Conservation (phyloP, 2,329 filamentous ascomycete species). For the Phaeosphaeriaceae sp. region DNA sequence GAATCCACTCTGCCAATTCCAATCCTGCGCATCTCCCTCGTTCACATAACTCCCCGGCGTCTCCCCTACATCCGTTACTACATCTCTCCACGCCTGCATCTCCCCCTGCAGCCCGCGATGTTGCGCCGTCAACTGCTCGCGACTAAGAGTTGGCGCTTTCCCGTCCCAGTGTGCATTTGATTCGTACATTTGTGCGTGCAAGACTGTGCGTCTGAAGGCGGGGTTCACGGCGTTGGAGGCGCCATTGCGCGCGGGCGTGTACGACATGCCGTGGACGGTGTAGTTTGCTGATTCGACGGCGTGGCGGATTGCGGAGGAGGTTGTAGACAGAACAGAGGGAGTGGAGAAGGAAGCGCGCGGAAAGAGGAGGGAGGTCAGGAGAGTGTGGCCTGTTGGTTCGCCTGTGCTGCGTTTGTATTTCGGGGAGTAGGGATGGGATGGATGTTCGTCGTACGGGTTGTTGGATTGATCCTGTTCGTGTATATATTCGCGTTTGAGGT, state of each 20-base stretch:
- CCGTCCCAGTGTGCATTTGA: slow-evolving; percentile 27
- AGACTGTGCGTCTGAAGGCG: slow-evolving; percentile 27
- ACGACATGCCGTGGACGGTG: slow-evolving; percentile 36
- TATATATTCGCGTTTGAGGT: slow-evolving; percentile 7
- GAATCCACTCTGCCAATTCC: slow-evolving; percentile 30
- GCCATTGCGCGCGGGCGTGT: slow-evolving; percentile 19
- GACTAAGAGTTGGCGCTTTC: background rate
- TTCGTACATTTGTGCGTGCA: slow-evolving; percentile 33
- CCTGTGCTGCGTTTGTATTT: slow-evolving; percentile 18
- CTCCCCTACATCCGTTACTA: slow-evolving; percentile 16
- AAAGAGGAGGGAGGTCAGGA: slow-evolving; percentile 36
- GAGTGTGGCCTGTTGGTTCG: slow-evolving; percentile 29
- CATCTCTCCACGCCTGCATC: slow-evolving; percentile 33
- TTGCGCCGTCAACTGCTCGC: slow-evolving; percentile 1
- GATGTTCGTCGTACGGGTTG: background rate
- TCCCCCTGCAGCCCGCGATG: slow-evolving; percentile 26
- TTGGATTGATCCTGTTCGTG: background rate
- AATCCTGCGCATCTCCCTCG: slow-evolving; percentile 38
- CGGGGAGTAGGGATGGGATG: background rate
- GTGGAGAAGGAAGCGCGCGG: slow-evolving; percentile 18
- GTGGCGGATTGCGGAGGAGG: slow-evolving; percentile 22
- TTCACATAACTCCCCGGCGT: slow-evolving; percentile 32
- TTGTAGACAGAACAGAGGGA: slow-evolving; percentile 6
- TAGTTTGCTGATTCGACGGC: slow-evolving; percentile 29
- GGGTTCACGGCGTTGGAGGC: slow-evolving; percentile 32